Percentiles rank a stretch among this genome's conserved stretches.
Conservation (phyloP, 1,284 basidiomycete genomes). For the Clitocybe nebularis region DNA sequence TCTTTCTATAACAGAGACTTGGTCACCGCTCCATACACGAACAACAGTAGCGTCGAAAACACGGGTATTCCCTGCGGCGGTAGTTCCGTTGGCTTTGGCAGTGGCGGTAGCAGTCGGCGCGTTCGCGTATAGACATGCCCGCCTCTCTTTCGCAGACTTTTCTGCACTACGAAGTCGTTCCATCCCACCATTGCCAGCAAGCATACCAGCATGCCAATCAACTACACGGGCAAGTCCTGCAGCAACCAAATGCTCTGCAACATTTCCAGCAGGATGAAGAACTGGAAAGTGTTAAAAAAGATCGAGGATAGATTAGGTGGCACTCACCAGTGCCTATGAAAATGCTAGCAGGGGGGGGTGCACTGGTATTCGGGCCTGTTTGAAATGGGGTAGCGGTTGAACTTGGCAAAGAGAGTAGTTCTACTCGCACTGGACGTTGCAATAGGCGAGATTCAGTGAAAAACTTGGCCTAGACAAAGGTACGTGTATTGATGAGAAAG, state of each 20-base stretch:
- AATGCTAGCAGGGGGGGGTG: slow-evolving; percentile 70
- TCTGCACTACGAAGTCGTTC: slow-evolving; percentile 86
- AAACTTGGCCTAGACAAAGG: slow-evolving; percentile 73
- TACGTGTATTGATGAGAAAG: slow-evolving; percentile 18
- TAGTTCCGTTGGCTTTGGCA: slow-evolving; percentile 41
- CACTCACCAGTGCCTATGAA: slow-evolving; percentile 82
- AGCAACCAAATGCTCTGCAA: slow-evolving; percentile 85
- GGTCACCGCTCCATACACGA: slow-evolving; percentile 91
- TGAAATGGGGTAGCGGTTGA: slow-evolving; percentile 82
- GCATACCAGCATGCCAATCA: slow-evolving; percentile 97
- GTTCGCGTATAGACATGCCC: slow-evolving; percentile 75
- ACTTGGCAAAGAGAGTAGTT: slow-evolving; percentile 84
- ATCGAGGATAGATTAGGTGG: not conserved
- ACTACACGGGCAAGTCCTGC: slow-evolving; percentile 89
- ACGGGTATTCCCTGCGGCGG: slow-evolving; percentile 41
- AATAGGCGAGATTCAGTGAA: slow-evolving; percentile 93
- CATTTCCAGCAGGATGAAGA: slow-evolving; percentile 90
- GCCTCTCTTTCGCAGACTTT: slow-evolving; percentile 80
- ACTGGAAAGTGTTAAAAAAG: slow-evolving; percentile 36
- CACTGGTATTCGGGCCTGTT: slow-evolving; percentile 50
- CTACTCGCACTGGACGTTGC: slow-evolving; percentile 84
- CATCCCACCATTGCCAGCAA: slow-evolving; percentile 77
- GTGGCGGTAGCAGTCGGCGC: slow-evolving; percentile 32
- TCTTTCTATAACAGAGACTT: slow-evolving; percentile 79
- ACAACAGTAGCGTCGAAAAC: slow-evolving; percentile 82